These are phyloP conservation scores for Phytophthora fragariae DNA, from an alignment of 352 stramenopile species.

Conservation along the genomic window DNA sequence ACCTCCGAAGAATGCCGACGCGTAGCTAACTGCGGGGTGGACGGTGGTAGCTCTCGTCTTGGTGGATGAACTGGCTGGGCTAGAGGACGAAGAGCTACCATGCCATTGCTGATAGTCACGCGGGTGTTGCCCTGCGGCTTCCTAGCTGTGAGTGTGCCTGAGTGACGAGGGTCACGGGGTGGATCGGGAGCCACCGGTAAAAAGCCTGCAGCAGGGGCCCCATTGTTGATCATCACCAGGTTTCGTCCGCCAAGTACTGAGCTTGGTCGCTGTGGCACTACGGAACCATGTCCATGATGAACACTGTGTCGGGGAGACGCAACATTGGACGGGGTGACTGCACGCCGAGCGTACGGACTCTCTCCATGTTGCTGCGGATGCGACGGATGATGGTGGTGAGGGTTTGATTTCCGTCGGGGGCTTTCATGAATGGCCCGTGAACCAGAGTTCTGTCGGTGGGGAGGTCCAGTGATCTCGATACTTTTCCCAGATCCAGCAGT, in stretches of 20 bases:
- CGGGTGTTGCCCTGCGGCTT: slow-evolving; percentile 28
- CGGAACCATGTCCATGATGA: slow-evolving; percentile 2
- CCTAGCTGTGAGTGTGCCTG: slow-evolving; percentile 17
- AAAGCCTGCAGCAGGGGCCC: slow-evolving; percentile 19
- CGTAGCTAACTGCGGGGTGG: slow-evolving; percentile 12
- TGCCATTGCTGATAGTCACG: slow-evolving; percentile 34
- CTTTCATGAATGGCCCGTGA: slow-evolving; percentile 16
- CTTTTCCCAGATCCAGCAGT: slow-evolving; percentile 10
- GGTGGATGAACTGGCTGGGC: slow-evolving; percentile 28
- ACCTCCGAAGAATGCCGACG: slow-evolving; percentile 27
- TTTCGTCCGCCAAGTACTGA: slow-evolving; percentile 61
- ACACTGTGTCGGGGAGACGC: slow-evolving; percentile 7
- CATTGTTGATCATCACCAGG: slow-evolving; percentile 51
- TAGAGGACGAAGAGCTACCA: slow-evolving; percentile 38
- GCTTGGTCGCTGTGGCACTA: slow-evolving; percentile 38
- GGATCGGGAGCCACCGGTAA: slow-evolving; percentile 33
- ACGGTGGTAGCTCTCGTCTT: slow-evolving; percentile 30
- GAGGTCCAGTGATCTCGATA: slow-evolving; percentile 5
- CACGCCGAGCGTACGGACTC: slow-evolving; percentile 21
- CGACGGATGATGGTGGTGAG: slow-evolving; percentile 16
- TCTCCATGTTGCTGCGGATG: slow-evolving; percentile 26
- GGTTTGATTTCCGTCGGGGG: slow-evolving; percentile 20
- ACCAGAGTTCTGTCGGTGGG: slow-evolving; percentile 18
- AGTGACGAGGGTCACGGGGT: slow-evolving; percentile 34
- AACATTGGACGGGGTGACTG: slow-evolving; percentile 19